Evolutionary conservation across 75 land plant species (phyloP).

Genomic region (Gnetum montanum): DNA sequence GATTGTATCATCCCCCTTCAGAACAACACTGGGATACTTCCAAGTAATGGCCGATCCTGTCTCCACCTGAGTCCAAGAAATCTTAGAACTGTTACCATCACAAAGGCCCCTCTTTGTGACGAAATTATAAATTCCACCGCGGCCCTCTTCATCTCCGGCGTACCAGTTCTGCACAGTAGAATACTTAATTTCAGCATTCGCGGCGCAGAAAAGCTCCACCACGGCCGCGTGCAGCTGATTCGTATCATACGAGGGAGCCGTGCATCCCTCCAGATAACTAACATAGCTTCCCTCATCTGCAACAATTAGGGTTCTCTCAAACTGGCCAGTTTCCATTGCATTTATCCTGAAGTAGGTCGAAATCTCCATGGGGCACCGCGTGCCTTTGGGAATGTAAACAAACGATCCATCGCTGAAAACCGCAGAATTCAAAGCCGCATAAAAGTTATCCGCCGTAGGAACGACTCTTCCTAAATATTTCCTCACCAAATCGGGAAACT

Average conservation of each 20-base stretch:
- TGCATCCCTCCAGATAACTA: slow-evolving; percentile 94
- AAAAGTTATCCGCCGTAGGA: slow-evolving; percentile 86
- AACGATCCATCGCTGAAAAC: slow-evolving; percentile 99
- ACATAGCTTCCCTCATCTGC: slow-evolving; percentile 83
- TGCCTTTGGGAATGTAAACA: slow-evolving; percentile 89
- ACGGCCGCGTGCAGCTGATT: slow-evolving; percentile 99
- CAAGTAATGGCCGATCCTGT: slow-evolving; percentile 99
- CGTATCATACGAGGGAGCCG: slow-evolving; percentile 90
- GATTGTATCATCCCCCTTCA: slow-evolving; percentile 71
- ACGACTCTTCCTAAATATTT: slow-evolving; percentile 87
- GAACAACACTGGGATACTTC: slow-evolving; percentile 94
- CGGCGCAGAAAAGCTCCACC: slow-evolving; percentile 85
- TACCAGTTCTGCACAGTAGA: slow-evolving; percentile 99
- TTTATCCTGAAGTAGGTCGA: slow-evolving; percentile 95
- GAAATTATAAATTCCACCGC: slow-evolving; percentile 93
- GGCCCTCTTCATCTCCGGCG: slow-evolving; percentile 90
- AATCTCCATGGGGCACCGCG: slow-evolving; percentile 91
- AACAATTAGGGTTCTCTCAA: slow-evolving; percentile 91
- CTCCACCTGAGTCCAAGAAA: slow-evolving; percentile 99
- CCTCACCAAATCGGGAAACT: slow-evolving; percentile 85
- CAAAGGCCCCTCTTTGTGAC: slow-evolving; percentile 95
- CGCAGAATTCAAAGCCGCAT: slow-evolving; percentile 89
- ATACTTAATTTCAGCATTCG: slow-evolving; percentile 89
- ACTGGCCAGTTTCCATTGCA: slow-evolving; percentile 89
- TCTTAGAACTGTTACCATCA: slow-evolving; percentile 71